Evolutionary conservation across 2,329 filamentous ascomycete species (phyloP), one percentile per base, ranked within the genome.

Genomic region (Trichoderma atroviride): DNA sequence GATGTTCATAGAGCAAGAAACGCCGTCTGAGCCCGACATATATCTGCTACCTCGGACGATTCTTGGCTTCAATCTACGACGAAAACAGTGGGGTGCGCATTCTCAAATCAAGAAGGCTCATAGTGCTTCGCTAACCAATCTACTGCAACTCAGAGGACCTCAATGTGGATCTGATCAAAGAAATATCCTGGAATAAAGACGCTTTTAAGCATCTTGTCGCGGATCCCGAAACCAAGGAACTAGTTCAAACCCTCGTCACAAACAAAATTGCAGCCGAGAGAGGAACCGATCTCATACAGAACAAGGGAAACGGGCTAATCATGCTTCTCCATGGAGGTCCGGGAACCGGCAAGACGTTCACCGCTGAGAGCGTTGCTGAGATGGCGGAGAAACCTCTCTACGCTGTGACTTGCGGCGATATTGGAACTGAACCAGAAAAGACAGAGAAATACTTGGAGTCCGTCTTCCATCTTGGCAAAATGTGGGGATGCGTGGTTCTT

Each of bases 281-380:
- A 13, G 27, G 14, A 24, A 29, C 81, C 71, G 81, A 84, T 71
- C 68, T 84, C 10, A 81, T 84, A 53, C 77, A 79, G 63, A 81
- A 81, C 70, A 85, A 84, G 71, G 82, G 80, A 0, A 76, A 78
- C 0, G 82, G 83, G 6, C 72, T 85, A 0, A 78, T 84, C 2
- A 76, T 85, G 0, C 73, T 85, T 0, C 75, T 85, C 0, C 83
- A 85, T 67, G 83, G 83, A 31, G 79, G 81, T 0, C 83, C 83
- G 0, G 83, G 83, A 27, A 82, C 84, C 0, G 83, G 83, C 4
- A 85, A 85, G 76, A 85, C 83, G 0, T 78, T 81, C 0, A 85
- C 83, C 0, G 83, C 83, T 0, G 78, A 83, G 71, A 80, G 79
- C 0, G 76, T 82, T 1, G 81, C 81, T 1, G 78, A 79, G 75